phyloP scores from a whole-genome alignment of 1,284 basidiomycete genomes.

The Pyrrhoderma lamaoense region DNA sequence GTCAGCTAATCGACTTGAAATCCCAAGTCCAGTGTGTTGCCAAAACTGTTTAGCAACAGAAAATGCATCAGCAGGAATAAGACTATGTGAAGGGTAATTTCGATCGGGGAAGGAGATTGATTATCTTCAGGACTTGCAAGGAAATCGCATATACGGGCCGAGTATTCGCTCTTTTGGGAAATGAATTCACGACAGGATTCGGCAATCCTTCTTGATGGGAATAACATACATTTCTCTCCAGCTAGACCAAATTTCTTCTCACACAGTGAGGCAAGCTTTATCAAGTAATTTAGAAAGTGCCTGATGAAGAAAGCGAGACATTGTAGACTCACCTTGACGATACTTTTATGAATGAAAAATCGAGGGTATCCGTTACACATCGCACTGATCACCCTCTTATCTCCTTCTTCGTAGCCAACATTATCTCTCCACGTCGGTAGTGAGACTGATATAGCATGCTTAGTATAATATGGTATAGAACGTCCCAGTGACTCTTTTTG shows the following conservation, averaged over 20 bases:
- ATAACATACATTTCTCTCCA: constrained; percentile 72
- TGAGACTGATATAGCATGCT: constrained; percentile 96
- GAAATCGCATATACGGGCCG: constrained; percentile 67
- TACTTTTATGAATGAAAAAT: constrained; percentile 90
- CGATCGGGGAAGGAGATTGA: constrained; percentile 23
- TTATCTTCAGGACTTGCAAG: constrained; percentile 56
- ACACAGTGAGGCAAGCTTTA: constrained; percentile 70
- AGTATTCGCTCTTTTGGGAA: constrained; percentile 39
- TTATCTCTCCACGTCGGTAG: constrained; percentile 93
- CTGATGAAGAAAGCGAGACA: neutral
- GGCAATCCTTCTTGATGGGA: constrained; percentile 67
- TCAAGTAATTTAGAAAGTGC: constrained; percentile 1
- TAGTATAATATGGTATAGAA: constrained; percentile 57
- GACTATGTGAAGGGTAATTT: constrained; percentile 69
- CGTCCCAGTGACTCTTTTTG: constrained; percentile 34
- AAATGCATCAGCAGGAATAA: constrained; percentile 67
- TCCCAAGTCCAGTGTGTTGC: constrained; percentile 91
- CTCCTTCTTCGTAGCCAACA: constrained; percentile 90
- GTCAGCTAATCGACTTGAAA: constrained; percentile 85
- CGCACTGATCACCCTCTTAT: constrained; percentile 70
- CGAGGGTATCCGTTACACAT: constrained; percentile 97
- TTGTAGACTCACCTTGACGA: constrained; percentile 69
- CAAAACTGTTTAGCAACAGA: constrained; percentile 85
- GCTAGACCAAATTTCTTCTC: constrained; percentile 68
- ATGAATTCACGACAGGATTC: constrained; percentile 75